Conservation (phyloP, 345 rosid genomes). For the Reutealis trisperma region DNA sequence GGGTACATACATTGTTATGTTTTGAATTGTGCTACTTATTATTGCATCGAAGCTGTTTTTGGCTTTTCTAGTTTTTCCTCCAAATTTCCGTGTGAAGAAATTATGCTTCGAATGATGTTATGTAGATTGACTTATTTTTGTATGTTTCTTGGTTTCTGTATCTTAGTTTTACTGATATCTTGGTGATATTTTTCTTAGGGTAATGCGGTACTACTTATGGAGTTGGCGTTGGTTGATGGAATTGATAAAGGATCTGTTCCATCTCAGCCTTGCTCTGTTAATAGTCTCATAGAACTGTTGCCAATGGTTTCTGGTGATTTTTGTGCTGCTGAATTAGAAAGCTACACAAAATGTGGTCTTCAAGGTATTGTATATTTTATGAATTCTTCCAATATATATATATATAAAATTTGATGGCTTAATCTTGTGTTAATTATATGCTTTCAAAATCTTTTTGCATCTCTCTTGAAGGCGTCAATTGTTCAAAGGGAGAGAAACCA, state of each 20-base stretch:
- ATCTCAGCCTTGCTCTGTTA: slow-evolving; percentile 44
- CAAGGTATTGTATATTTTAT: slow-evolving; percentile 54
- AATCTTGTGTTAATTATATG: slow-evolving; percentile 7
- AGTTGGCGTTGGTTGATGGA: slow-evolving; percentile 67
- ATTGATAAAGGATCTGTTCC: slow-evolving; percentile 51
- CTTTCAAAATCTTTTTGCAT: slow-evolving; percentile 20
- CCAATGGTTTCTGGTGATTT: slow-evolving; percentile 43
- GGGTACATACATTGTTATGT: neutral
- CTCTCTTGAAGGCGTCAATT: slow-evolving; percentile 42
- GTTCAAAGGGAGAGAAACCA: slow-evolving; percentile 75
- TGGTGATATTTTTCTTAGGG: slow-evolving; percentile 44
- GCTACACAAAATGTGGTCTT: slow-evolving; percentile 51
- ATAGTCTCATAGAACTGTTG: slow-evolving; percentile 55
- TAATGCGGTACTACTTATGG: slow-evolving; percentile 59
- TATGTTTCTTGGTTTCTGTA: neutral
- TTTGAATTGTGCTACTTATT: neutral
- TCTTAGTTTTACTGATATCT: neutral
- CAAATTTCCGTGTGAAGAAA: neutral
- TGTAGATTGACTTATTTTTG: neutral
- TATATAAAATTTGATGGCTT: slow-evolving; percentile 11
- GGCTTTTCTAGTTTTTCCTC: neutral
- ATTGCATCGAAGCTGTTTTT: neutral
- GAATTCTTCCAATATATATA: neutral
- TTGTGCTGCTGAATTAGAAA: slow-evolving; percentile 46
- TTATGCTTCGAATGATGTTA: neutral